Evolutionary conservation across 2,329 filamentous ascomycete genomes (phyloP).

Genomic region (Cryphonectria parasitica): DNA sequence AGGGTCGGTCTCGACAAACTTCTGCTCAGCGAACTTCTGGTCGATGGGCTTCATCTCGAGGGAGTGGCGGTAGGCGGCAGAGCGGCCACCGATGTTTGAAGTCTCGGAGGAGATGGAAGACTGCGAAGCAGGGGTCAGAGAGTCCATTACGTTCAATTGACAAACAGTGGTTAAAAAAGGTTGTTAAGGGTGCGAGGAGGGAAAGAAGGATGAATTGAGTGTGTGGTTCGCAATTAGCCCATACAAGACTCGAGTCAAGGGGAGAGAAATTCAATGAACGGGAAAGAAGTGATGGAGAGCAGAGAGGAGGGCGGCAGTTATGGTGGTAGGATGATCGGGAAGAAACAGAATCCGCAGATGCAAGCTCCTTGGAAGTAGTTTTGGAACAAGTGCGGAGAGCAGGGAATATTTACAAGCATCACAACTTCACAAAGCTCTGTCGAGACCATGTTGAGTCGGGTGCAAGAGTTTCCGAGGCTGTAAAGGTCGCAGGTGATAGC

Average conservation of each 20-base stretch:
- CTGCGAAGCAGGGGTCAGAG: slow-evolving; percentile 42
- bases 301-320: slow-evolving; percentile 11
- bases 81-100: slow-evolving; percentile 51
- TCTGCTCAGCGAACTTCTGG: slow-evolving; percentile 43
- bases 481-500: neutral
- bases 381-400: slow-evolving; percentile 11
- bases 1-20: slow-evolving; percentile 48
- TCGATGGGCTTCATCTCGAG: slow-evolving; percentile 53
- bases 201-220: slow-evolving; percentile 64
- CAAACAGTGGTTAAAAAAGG: slow-evolving; percentile 51
- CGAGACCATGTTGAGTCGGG: neutral
- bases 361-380: slow-evolving; percentile 8
- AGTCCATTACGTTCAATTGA: slow-evolving; percentile 43
- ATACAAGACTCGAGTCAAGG: slow-evolving; percentile 66
- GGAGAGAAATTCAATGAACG: slow-evolving; percentile 26
- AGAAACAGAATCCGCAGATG: neutral
- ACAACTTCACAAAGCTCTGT: neutral
- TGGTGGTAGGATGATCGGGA: neutral
- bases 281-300: neutral
- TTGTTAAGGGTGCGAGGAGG: slow-evolving; percentile 71
- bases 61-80: slow-evolving; percentile 59
- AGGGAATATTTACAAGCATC: slow-evolving; percentile 8
- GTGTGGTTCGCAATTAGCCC: slow-evolving; percentile 77
- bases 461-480: neutral
- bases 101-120: slow-evolving; percentile 46